These are phyloP conservation scores for Neonothopanus nambi DNA, from an alignment of 1,284 basidiomycete genomes.

Conservation along the genomic window DNA sequence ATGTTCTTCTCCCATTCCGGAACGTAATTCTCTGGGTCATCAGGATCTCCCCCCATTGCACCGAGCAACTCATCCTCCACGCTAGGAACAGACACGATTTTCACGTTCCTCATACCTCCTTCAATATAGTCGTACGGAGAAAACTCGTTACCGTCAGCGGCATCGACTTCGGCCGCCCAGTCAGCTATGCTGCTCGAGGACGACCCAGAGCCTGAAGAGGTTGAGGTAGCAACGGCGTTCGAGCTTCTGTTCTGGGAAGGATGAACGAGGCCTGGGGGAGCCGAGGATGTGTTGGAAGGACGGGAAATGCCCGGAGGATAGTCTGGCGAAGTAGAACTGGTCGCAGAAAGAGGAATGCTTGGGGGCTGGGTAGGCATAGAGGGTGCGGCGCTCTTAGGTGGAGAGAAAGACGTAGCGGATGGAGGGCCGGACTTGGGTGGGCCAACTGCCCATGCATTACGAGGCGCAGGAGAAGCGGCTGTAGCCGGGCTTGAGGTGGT, in stretches of 20 bases:
- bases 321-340: no score
- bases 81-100: background rate
- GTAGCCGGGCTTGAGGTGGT: background rate
- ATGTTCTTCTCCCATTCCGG: background rate
- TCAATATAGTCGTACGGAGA: background rate
- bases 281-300: background rate
- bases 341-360: background rate
- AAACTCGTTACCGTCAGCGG: background rate
- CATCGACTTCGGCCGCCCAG: slow-evolving; percentile 1
- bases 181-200: background rate
- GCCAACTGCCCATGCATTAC: slow-evolving; percentile 1
- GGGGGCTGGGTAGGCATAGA: background rate
- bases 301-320: no score
- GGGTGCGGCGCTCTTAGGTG: background rate
- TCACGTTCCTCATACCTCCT: background rate
- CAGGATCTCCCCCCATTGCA: background rate
- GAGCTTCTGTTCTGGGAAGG: no score
- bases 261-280: background rate
- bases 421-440: background rate
- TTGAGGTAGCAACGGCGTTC: background rate
- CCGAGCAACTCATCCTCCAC: background rate
- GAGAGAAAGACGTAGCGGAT: background rate
- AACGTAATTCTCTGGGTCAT: background rate
- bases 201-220: background rate
- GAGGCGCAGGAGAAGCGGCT: background rate